Percentiles rank a stretch among this genome's conserved stretches.
Evolutionary conservation across 768 basidiomycete genomes (phyloP).

Genomic region (Leccinum disarticulatum): DNA sequence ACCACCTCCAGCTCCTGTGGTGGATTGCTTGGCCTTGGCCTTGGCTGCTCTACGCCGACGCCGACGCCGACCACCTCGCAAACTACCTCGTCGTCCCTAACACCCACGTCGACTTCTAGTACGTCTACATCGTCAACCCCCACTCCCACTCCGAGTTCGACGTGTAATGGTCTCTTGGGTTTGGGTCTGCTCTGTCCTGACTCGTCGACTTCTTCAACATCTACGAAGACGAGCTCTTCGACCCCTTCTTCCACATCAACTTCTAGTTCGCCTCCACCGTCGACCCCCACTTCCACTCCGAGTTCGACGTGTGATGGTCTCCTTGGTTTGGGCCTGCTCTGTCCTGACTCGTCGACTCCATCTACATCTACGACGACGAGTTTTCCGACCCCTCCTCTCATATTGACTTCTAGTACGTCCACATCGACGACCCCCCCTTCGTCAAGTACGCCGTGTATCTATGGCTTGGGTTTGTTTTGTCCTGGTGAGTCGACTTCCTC

Average conservation of each 20-base stretch:
- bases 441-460: too few relatives aligned
- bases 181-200: background rate
- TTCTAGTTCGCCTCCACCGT: background rate
- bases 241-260: too few relatives aligned
- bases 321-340: background rate
- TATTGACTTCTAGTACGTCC: too few relatives aligned
- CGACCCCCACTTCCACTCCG: background rate
- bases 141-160: too few relatives aligned
- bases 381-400: too few relatives aligned
- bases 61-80: background rate
- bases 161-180: too few relatives aligned
- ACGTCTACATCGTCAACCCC: too few relatives aligned
- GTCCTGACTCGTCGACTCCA: background rate
- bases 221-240: background rate
- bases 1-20: conserved; percentile 8
- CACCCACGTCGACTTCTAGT: background rate
- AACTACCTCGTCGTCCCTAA: background rate
- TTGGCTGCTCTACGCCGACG: conserved; percentile 16
- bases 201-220: background rate
- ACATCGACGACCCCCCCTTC: too few relatives aligned
- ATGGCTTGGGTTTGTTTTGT: background rate
- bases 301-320: too few relatives aligned
- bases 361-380: background rate
- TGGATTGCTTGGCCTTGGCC: conserved; percentile 20
- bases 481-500: background rate